A percentile compares a stretch with the other conserved stretches of the same genome.
Evolutionary conservation across 2,329 filamentous ascomycete genomes (phyloP).

Genomic region (Diaporthe humulicola): DNA sequence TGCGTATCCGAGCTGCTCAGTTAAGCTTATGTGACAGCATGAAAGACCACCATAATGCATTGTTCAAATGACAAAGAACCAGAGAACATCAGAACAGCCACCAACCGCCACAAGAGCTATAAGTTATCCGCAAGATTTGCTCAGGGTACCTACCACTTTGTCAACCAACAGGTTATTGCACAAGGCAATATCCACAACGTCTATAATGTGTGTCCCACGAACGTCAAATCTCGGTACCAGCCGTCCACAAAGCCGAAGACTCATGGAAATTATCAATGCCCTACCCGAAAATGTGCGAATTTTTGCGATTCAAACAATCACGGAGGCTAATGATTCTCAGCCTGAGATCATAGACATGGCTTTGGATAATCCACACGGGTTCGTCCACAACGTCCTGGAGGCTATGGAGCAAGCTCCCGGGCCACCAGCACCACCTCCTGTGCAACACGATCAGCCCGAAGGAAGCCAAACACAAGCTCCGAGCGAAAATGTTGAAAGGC

Average conservation of each 20-base stretch:
- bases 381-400: not conserved
- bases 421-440: no score
- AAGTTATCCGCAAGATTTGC: not conserved
- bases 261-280: not conserved
- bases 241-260: not conserved
- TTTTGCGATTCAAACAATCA: not conserved
- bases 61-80: not conserved
- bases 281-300: not conserved
- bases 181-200: not conserved
- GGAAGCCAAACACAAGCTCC: not conserved
- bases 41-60: not conserved
- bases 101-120: not conserved
- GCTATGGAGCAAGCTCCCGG: not conserved
- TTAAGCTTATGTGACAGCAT: not conserved
- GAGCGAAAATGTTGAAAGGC: not conserved
- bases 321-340: not conserved
- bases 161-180: not conserved
- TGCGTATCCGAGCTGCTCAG: not conserved
- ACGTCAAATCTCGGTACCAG: not conserved
- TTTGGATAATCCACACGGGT: not conserved
- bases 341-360: not conserved
- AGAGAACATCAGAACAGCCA: not conserved
- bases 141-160: not conserved
- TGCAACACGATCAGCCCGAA: not conserved
- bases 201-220: not conserved